These are phyloP conservation scores for Solanum gracilifrons DNA, from an alignment of 257 asterid genomes.

Conservation along the genomic window DNA sequence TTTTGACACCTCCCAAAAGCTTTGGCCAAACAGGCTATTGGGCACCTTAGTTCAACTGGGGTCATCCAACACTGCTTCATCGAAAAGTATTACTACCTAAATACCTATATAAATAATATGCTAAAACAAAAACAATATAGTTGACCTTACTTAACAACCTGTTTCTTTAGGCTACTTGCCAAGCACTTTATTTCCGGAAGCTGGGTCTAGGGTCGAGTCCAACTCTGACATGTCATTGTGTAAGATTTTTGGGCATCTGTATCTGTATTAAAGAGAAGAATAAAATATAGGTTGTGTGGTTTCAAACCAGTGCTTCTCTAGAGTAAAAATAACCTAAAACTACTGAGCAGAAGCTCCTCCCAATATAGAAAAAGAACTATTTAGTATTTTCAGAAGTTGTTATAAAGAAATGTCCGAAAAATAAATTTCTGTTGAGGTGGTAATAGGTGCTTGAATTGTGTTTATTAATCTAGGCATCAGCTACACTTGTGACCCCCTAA, in stretches of 20 bases:
- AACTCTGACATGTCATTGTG: neutral
- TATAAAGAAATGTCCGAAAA: neutral
- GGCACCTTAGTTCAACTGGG: neutral
- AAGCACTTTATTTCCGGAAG: neutral
- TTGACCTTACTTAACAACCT: neutral
- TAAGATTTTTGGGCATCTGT: neutral
- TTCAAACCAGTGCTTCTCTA: neutral
- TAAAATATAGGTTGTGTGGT: neutral
- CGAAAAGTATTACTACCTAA: neutral
- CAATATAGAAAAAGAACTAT: neutral
- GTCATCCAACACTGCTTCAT: neutral
- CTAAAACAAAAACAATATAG: neutral
- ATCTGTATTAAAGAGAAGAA: neutral
- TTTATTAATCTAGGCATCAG: neutral
- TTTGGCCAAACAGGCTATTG: neutral
- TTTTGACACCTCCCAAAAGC: neutral
- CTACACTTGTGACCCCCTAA: neutral
- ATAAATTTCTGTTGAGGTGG: neutral
- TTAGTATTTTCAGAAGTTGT: neutral
- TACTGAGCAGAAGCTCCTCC: neutral
- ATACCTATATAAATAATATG: neutral
- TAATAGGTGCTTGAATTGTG: neutral
- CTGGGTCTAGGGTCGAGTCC: neutral
- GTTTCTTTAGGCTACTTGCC: neutral
- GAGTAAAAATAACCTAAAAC: neutral